These are phyloP conservation scores for Aphanomyces cochlioides DNA, from an alignment of 352 stramenopile species.

Conservation along the genomic window DNA sequence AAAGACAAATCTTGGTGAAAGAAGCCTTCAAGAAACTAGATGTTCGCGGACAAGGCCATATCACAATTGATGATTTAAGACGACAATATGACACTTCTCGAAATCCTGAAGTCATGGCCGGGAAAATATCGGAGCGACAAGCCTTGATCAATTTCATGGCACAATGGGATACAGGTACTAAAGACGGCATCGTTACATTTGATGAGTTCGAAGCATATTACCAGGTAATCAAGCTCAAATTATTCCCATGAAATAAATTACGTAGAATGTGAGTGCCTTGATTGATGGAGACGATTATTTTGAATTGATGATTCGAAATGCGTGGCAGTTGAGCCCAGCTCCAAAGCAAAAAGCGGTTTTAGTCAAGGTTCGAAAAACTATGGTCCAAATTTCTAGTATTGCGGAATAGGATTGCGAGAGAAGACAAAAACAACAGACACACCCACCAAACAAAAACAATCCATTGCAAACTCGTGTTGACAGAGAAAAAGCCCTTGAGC, in stretches of 20 bases:
- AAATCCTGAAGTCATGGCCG: conserved; percentile 37
- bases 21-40: conserved; percentile 42
- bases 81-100: conserved; percentile 32
- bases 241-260: background rate
- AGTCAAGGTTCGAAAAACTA: conserved; percentile 34
- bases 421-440: background rate
- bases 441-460: conserved; percentile 34
- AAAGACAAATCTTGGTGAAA: conserved; percentile 37
- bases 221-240: conserved; percentile 29
- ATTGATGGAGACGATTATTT: conserved; percentile 53
- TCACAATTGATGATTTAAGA: conserved; percentile 34
- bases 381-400: conserved; percentile 13
- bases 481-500: background rate
- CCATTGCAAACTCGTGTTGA: background rate
- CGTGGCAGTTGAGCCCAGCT: conserved; percentile 45
- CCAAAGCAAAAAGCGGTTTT: conserved; percentile 44
- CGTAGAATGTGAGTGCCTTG: conserved; percentile 36
- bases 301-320: conserved; percentile 21
- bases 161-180: conserved; percentile 28
- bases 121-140: conserved; percentile 30
- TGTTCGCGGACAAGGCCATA: conserved; percentile 22
- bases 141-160: conserved; percentile 39
- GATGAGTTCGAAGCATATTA: conserved; percentile 52
- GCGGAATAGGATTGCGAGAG: too few species aligned
- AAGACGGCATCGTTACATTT: conserved; percentile 27